Evolutionary conservation across 495 filamentous ascomycete species (phyloP), one percentile per base, ranked within the genome.

Genomic region (Glutinoglossum americanum): DNA sequence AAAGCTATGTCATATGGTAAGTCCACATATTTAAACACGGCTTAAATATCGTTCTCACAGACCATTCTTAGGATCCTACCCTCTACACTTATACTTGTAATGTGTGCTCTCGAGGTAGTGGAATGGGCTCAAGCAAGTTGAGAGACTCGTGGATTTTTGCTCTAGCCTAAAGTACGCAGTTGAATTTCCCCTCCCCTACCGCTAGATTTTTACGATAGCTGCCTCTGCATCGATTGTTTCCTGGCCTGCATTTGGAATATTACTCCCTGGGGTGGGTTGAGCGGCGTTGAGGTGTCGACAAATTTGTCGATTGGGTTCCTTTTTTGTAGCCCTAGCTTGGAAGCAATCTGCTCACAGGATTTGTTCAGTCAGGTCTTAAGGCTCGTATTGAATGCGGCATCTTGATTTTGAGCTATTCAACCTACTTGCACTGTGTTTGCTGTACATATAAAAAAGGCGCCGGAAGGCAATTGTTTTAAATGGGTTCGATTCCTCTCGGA

Each of bases 1-100:
- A 95, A 75, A 95, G 90, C 71, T 98, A 98, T 63, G 92, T 98
- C 23, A 80, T 94, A 60, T 94, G 87, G 85, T 89, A 76, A 70
- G 80, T 75, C 35, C 5, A 11, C 17, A 21, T 45, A 13, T 59
- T 51, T 13, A 15, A 19, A 23, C 32, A 37, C 23, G 30, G 27
- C 19, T 19, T 58, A 0, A 17, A 55, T 57, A 21, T 32, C 55
- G 26, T 13, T 56, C 13, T 2, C 51, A 49, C 35, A 32, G 10
- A 33, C 41, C 3, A 1, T 27, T 28, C 1, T 11, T 44, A 87
- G 85, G 85, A 97, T 98, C 60, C 78, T 98, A 23, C 92, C 92
- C 5, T 95, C 87, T 13, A 98, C 92, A 1, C 75, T 98, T 27
- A 65, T 89, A 39, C 78, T 96, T 21, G 92, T 98, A 49, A 83